Evolutionary conservation across 768 basidiomycete genomes (phyloP).

Genomic region (Tulasnella sp.): DNA sequence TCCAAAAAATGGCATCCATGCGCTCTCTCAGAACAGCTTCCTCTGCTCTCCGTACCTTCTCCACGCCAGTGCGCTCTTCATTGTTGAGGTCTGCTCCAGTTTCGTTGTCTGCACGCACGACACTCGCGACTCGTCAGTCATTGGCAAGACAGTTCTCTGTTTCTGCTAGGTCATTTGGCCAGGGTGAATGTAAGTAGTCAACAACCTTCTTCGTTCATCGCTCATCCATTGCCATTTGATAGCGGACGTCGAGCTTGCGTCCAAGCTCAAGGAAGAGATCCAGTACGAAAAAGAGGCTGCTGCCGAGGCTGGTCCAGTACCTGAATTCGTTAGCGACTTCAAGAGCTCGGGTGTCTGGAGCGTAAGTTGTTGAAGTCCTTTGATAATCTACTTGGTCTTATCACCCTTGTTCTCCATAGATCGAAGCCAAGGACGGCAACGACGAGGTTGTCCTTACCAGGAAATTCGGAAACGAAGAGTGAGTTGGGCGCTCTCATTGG

Average conservation of each 20-base stretch:
- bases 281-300: constrained; percentile 65
- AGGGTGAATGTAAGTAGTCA: constrained; percentile 31
- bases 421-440: constrained; percentile 27
- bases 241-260: constrained; percentile 64
- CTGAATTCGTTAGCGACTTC: constrained; percentile 71
- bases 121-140: background rate
- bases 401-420: constrained; percentile 10
- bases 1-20: constrained; percentile 4
- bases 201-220: background rate
- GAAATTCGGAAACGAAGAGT: constrained; percentile 33
- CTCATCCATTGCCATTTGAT: constrained; percentile 1
- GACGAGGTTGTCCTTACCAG: constrained; percentile 32
- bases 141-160: constrained; percentile 32
- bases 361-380: constrained; percentile 32
- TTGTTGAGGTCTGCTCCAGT: background rate
- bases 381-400: background rate
- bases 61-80: constrained; percentile 1
- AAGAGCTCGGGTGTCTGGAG: constrained; percentile 63
- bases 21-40: constrained; percentile 12
- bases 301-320: constrained; percentile 30
- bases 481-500: constrained; percentile 12
- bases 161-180: constrained; percentile 30
- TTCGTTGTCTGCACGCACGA: background rate
- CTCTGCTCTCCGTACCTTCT: constrained; percentile 5
- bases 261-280: constrained; percentile 71